Percentiles rank a stretch among this genome's conserved stretches.
phyloP scores from a whole-genome alignment of 495 filamentous ascomycete species.

The Tuber borchii region DNA sequence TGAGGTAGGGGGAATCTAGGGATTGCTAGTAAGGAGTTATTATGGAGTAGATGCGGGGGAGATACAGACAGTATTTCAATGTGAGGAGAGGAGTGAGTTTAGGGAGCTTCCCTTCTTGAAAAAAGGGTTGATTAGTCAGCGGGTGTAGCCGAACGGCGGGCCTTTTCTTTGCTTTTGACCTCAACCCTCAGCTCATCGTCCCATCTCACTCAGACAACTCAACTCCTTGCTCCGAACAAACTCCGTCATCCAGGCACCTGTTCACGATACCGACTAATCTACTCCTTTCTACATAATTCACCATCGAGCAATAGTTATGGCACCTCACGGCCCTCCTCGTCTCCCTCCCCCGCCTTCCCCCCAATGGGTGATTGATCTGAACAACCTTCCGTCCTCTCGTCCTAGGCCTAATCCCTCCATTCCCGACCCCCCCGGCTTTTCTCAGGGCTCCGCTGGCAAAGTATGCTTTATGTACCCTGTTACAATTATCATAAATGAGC shows the following conservation, averaged over 20 bases:
- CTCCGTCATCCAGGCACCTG: conserved; percentile 5
- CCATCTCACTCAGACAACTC: conserved; percentile 4
- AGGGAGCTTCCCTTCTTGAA: not conserved
- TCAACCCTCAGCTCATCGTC: not conserved
- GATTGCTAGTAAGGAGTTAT: conserved; percentile 9
- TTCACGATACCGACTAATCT: not conserved
- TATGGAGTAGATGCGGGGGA: conserved; percentile 20
- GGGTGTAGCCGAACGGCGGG: conserved; percentile 8
- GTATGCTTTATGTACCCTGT: conserved; percentile 42
- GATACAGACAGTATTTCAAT: not conserved
- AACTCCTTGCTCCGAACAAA: not conserved
- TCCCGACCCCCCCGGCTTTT: conserved; percentile 83
- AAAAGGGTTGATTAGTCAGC: not conserved
- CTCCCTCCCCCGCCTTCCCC: conserved; percentile 47
- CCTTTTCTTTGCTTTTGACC: conserved; percentile 13
- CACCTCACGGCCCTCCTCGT: conserved; percentile 35
- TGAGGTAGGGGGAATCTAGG: conserved; percentile 31
- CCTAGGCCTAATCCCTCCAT: conserved; percentile 53
- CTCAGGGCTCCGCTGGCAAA: conserved; percentile 52
- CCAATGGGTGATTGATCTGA: conserved; percentile 74
- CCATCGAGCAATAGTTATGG: conserved; percentile 18
- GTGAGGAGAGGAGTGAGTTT: not conserved
- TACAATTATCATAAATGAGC: not conserved
- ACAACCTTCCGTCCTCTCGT: conserved; percentile 55
- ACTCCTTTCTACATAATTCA: not conserved